A percentile compares a stretch with the other conserved stretches of the same genome.
Conservation (phyloP, 108 stramenopile genomes). For the Phaeodactylum tricornutum region DNA sequence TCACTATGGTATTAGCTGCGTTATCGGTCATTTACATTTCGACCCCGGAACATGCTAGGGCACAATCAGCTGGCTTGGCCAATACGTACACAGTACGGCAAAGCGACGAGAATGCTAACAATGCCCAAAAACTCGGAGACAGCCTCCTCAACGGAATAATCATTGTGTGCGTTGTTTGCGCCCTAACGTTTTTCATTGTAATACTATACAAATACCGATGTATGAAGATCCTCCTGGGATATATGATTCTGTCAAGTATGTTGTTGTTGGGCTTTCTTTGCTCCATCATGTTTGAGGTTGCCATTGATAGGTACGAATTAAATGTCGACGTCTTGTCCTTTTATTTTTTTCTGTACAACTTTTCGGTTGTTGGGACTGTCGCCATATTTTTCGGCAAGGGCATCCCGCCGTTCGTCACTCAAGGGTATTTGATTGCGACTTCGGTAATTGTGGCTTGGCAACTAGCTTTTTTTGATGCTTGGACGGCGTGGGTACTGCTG, state of each 20-base stretch:
- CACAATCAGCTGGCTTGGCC: too few relatives aligned
- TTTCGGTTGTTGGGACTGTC: constrained; percentile 79
- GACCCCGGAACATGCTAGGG: too few relatives aligned
- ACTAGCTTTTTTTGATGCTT: constrained; percentile 81
- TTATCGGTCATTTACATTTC: constrained; percentile 68
- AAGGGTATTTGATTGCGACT: constrained; percentile 81
- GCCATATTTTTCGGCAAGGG: constrained; percentile 91
- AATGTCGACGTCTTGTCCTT: constrained; percentile 76
- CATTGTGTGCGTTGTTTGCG: constrained; percentile 78
- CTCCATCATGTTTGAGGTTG: constrained; percentile 48
- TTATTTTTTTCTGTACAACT: constrained; percentile 84
- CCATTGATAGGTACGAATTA: constrained; percentile 64
- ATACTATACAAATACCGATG: constrained; percentile 83
- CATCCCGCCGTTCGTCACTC: constrained; percentile 76
- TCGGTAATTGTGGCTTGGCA: constrained; percentile 94
- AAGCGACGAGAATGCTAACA: constrained; percentile 29
- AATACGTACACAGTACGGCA: constrained; percentile 45
- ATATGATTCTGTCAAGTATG: constrained; percentile 77
- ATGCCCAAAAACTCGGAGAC: constrained; percentile 47
- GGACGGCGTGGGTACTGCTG: constrained; percentile 93
- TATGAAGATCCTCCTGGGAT: constrained; percentile 79
- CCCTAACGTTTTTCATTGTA: constrained; percentile 87
- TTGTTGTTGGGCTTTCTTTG: constrained; percentile 82
- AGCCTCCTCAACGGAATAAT: constrained; percentile 85
- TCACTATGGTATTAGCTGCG: constrained; percentile 80